phyloP scores from a whole-genome alignment of 768 basidiomycete species.

The Rhodosporidiobolus odoratus region DNA sequence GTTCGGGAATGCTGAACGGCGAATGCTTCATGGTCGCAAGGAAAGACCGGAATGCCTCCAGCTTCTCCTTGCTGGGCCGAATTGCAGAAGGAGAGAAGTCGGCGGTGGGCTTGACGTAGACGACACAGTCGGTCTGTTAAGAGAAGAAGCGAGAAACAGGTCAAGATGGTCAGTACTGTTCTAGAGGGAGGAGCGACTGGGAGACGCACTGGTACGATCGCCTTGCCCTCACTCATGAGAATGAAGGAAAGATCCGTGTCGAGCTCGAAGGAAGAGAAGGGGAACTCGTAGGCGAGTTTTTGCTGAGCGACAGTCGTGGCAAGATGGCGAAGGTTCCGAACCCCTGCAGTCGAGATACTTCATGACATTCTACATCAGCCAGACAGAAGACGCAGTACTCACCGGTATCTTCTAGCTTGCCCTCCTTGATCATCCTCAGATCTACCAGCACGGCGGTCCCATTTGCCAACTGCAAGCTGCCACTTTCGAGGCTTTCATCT shows the following conservation, averaged over 20 bases:
- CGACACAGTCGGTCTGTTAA: conserved; percentile 40
- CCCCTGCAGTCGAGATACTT: conserved; percentile 20
- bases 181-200: not conserved
- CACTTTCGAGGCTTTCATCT: conserved; percentile 42
- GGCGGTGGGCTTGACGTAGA: conserved; percentile 33
- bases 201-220: conserved; percentile 39
- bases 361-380: not conserved
- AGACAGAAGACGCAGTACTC: not conserved
- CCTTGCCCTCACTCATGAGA: conserved; percentile 41
- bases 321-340: conserved; percentile 42
- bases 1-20: conserved; percentile 29
- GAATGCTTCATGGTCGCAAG: conserved; percentile 19
- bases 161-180: no score
- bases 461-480: conserved; percentile 39
- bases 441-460: conserved; percentile 41
- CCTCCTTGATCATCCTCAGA: conserved; percentile 39
- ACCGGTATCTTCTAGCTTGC: conserved; percentile 42
- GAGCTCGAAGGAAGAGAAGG: conserved; percentile 43
- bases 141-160: not conserved
- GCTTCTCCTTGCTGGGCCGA: conserved; percentile 8
- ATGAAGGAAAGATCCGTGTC: conserved; percentile 42
- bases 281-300: conserved; percentile 43
- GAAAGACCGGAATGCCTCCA: conserved; percentile 38
- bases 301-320: conserved; percentile 40
- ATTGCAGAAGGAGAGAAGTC: not conserved